These are phyloP conservation scores for Schizopora paradoxa DNA, from an alignment of 1,284 basidiomycete genomes.

Conservation along the genomic window DNA sequence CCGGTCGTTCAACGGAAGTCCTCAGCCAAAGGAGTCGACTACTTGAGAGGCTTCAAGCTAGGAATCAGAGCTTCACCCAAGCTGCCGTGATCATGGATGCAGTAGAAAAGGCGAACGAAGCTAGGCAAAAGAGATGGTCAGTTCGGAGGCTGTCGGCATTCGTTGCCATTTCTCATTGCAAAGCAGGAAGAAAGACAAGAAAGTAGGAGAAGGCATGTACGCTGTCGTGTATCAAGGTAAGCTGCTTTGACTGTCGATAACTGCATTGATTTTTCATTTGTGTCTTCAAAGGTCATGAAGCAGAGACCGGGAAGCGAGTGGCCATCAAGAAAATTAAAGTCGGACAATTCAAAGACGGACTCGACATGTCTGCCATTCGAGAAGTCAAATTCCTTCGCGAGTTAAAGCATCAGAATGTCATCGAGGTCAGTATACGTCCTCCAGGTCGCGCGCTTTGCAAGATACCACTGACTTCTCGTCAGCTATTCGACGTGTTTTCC, in stretches of 20 bases:
- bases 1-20: too few species aligned
- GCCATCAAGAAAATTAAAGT: conserved; percentile 99
- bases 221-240: conserved; percentile 93
- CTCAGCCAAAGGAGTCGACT: too few species aligned
- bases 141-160: conserved; percentile 17
- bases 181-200: conserved; percentile 75
- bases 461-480: conserved; percentile 3
- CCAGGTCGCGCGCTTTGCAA: not conserved
- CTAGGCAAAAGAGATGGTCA: conserved; percentile 66
- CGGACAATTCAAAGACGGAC: conserved; percentile 94
- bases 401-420: conserved; percentile 91
- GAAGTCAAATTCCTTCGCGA: conserved; percentile 98
- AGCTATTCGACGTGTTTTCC: conserved; percentile 97
- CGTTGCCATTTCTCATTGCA: conserved; percentile 12
- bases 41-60: too few species aligned
- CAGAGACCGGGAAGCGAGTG: conserved; percentile 67
- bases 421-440: conserved; percentile 58
- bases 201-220: conserved; percentile 95
- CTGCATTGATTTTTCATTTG: conserved; percentile 1
- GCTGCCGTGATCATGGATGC: too few species aligned
- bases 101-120: conserved; percentile 68
- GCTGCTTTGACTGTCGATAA: conserved; percentile 15
- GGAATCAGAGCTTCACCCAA: too few species aligned
- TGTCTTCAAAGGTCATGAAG: conserved; percentile 51
- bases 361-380: conserved; percentile 97